Conservation (phyloP, 176 grass and related monocot species). For the Alloteropsis semialata region DNA sequence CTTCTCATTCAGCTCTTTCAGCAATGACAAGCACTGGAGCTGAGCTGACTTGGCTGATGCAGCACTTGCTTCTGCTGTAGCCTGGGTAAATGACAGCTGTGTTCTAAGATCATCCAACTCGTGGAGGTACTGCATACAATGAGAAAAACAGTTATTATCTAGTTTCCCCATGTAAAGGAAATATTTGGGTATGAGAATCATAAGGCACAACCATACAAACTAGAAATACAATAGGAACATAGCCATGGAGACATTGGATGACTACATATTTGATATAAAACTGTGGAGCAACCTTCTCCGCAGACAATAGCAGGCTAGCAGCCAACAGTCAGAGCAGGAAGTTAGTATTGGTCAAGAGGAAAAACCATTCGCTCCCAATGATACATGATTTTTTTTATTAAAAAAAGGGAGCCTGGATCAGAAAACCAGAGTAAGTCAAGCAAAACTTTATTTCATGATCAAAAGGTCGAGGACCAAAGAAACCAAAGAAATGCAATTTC, state of each 20-base stretch:
- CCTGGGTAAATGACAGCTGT: slow-evolving; percentile 56
- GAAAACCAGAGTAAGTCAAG: not conserved
- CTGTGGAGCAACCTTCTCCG: not conserved
- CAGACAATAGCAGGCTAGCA: not conserved
- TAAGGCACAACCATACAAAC: not conserved
- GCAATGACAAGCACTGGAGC: slow-evolving; percentile 54
- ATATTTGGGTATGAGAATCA: not conserved
- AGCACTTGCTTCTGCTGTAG: slow-evolving; percentile 75
- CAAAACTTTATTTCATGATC: not conserved
- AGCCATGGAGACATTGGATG: not conserved
- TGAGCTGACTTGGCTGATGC: slow-evolving; percentile 70
- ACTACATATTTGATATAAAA: not conserved
- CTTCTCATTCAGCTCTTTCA: slow-evolving; percentile 82
- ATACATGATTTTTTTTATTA: not conserved
- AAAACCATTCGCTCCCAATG: not conserved
- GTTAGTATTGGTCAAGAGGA: not conserved
- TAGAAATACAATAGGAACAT: not conserved
- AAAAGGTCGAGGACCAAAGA: not conserved
- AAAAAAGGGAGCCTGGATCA: not conserved
- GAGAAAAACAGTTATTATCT: slow-evolving; percentile 5
- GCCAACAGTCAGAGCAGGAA: not conserved
- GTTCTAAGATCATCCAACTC: slow-evolving; percentile 74
- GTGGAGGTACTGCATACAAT: slow-evolving; percentile 50
- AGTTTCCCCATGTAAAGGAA: not conserved
- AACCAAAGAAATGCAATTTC: not conserved